A percentile compares a stretch with the other conserved stretches of the same genome.
These are phyloP conservation scores for Sarcodon sp. DNA, from an alignment of 768 basidiomycete species.

Conservation along the genomic window DNA sequence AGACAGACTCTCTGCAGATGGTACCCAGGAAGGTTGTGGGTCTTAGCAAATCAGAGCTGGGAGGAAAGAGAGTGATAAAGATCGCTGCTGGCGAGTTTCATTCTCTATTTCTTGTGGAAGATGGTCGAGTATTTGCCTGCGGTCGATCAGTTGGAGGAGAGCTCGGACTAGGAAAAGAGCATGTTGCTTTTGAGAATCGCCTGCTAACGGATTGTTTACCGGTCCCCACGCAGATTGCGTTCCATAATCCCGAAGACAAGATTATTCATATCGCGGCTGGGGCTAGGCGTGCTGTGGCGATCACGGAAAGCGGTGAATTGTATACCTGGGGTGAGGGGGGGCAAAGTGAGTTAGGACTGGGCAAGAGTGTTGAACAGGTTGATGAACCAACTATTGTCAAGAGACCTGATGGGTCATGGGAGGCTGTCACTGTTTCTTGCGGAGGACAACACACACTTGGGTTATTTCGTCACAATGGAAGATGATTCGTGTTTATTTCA, in stretches of 20 bases:
- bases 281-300: slow-evolving; percentile 58
- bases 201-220: slow-evolving; percentile 44
- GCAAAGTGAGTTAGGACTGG: slow-evolving; percentile 59
- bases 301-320: slow-evolving; percentile 52
- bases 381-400: slow-evolving; percentile 56
- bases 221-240: slow-evolving; percentile 51
- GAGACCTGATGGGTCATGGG: slow-evolving; percentile 60
- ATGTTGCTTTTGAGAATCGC: slow-evolving; percentile 48
- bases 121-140: slow-evolving; percentile 77
- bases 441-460: slow-evolving; percentile 74
- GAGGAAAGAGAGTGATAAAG: slow-evolving; percentile 37
- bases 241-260: slow-evolving; percentile 51
- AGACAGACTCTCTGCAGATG: not conserved
- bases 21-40: not conserved
- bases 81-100: slow-evolving; percentile 87
- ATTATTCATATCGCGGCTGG: slow-evolving; percentile 54
- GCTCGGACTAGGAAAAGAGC: slow-evolving; percentile 63
- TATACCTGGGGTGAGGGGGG: slow-evolving; percentile 73
- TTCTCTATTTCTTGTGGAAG: slow-evolving; percentile 74
- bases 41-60: slow-evolving; percentile 8
- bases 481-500: not conserved
- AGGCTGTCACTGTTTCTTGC: slow-evolving; percentile 51
- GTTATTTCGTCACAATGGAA: slow-evolving; percentile 47
- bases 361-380: slow-evolving; percentile 38
- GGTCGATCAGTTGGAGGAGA: slow-evolving; percentile 80